A percentile compares a stretch with the other conserved stretches of the same genome.
Evolutionary conservation across 2,329 filamentous ascomycete species (phyloP).

Genomic region (Trichoderma semiorbis): DNA sequence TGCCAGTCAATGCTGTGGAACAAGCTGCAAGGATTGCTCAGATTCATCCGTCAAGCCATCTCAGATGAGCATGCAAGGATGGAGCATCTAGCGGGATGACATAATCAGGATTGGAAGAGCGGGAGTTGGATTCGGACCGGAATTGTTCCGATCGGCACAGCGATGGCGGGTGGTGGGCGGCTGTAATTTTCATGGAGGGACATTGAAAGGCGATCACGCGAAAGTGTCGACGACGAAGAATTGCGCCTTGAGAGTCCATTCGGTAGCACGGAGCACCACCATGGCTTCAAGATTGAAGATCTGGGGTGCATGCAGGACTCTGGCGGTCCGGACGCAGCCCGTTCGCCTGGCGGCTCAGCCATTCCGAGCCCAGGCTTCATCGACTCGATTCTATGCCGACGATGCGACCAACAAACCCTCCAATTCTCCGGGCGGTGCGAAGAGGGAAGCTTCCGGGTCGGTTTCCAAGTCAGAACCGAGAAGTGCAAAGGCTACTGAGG

Average conservation of each 20-base stretch:
- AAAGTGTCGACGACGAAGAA: conserved; percentile 12
- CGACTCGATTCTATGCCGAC: conserved; percentile 31
- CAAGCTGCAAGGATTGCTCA: neutral
- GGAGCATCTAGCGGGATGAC: neutral
- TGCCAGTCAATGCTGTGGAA: conserved; percentile 11
- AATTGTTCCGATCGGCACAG: conserved; percentile 21
- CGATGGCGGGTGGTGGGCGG: neutral
- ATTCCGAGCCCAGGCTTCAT: conserved; percentile 24
- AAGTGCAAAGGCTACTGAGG: neutral
- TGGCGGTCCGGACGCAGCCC: conserved; percentile 31
- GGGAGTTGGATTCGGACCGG: conserved; percentile 13
- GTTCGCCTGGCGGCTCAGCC: conserved; percentile 24
- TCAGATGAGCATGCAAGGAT: conserved; percentile 9
- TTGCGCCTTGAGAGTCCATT: conserved; percentile 13
- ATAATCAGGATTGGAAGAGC: neutral
- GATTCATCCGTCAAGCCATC: conserved; percentile 6
- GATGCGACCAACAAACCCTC: conserved; percentile 30
- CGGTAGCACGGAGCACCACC: conserved; percentile 22
- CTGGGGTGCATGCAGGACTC: conserved; percentile 35
- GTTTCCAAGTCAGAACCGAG: neutral
- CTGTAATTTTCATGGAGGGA: conserved; percentile 20
- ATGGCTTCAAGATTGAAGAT: conserved; percentile 35
- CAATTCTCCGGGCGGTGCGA: conserved; percentile 21
- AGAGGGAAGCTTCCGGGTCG: neutral
- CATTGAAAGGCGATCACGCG: conserved; percentile 9